Evolutionary conservation across 2,329 filamentous ascomycete genomes (phyloP).

Genomic region (Epicoccum sorghinum): DNA sequence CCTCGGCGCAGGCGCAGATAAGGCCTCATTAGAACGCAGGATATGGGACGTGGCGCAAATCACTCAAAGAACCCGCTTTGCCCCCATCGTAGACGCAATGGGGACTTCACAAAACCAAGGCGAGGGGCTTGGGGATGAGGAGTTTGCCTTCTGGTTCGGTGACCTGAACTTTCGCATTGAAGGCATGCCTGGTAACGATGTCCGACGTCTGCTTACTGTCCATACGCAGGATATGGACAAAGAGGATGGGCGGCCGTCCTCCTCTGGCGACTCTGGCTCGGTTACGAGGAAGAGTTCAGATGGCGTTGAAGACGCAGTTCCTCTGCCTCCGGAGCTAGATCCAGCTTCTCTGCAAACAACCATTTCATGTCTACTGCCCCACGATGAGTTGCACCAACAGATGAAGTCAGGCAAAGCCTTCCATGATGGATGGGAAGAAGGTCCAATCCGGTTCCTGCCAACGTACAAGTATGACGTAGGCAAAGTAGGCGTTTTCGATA

Average conservation of each 20-base stretch:
- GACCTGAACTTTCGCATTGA: slow-evolving; percentile 95
- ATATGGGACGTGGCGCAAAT: slow-evolving; percentile 92
- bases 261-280: slow-evolving; percentile 28
- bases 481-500: slow-evolving; percentile 90
- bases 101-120: slow-evolving; percentile 63
- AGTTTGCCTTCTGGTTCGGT: slow-evolving; percentile 95
- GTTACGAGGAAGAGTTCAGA: slow-evolving; percentile 24
- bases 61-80: slow-evolving; percentile 75
- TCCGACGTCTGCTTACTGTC: slow-evolving; percentile 79
- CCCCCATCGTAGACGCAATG: slow-evolving; percentile 70
- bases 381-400: slow-evolving; percentile 81
- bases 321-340: slow-evolving; percentile 64
- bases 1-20: slow-evolving; percentile 84
- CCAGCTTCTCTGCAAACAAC: slow-evolving; percentile 89
- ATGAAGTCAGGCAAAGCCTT: slow-evolving; percentile 81
- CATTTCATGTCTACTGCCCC: slow-evolving; percentile 81
- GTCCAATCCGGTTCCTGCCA: slow-evolving; percentile 83
- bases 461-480: slow-evolving; percentile 98
- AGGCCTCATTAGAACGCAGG: slow-evolving; percentile 76
- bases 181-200: slow-evolving; percentile 86
- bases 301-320: slow-evolving; percentile 23
- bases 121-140: slow-evolving; percentile 83
- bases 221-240: slow-evolving; percentile 75
- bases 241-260: slow-evolving; percentile 19
- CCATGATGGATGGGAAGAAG: slow-evolving; percentile 91